Base-by-base conservation (phyloP, 805 yeast species). In the Jamesozyma hellenica region DNA sequence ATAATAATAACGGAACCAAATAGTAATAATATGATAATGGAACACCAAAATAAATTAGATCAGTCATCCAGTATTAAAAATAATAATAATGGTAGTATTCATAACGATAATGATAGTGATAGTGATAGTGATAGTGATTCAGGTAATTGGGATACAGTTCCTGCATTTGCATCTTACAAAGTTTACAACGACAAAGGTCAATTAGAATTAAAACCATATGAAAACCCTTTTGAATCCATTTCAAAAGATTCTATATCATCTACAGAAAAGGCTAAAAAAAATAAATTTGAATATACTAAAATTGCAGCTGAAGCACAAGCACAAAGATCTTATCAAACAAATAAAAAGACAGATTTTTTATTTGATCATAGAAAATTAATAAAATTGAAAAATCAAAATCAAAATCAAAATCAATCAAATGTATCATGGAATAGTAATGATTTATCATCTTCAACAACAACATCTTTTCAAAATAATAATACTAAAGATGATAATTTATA, bases 221-320 rank as follows among this genome's bases (percentile, higher is more conserved):
- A 42, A 15, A 23, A 34, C 15, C 17, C 35, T 3, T 13, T 32
- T 17, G 16, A 23, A 31, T 17, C 34, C 16, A 31, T 18, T 9
- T 29, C 34, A 18, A 16, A 16, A 15, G 34, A 31, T 9, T 11
- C 23, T 27, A 28, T 21, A 14, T 5, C 19, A 17, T 21, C 23
- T 6, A 21, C 8, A 5, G 23, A 21, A 15, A 13, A 19, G 38
- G n/a, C 17, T 17, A 18, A 31, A 16, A 14, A 16, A 8, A 33
- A 19, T 17, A 44, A 44, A 1, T 72, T 73, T 31, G 74, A 94
- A 0, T 92, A 92, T 57, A 92, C 97, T 0, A 80, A 94, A 52
- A 81, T 92, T 8, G 85, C 86, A 23, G 82, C 79, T 1, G 92
- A 84, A 50, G 86, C 80, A 47, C 96, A 92, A 55, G 85, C 87